These are phyloP conservation scores for Fraxinus sp. DNA, from an alignment of 305 asterid species.

Conservation along the genomic window DNA sequence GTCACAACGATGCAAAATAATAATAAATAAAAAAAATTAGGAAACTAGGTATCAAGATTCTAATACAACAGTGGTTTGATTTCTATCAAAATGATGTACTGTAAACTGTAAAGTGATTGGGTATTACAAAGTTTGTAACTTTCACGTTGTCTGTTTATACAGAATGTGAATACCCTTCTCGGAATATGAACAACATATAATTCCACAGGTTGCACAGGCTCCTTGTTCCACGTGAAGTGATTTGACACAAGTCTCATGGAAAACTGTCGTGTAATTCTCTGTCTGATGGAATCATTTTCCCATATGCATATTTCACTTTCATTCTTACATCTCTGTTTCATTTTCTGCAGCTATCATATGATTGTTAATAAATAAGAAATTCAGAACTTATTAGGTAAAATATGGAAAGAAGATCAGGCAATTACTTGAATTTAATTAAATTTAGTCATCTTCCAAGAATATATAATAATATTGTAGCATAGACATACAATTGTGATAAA, in stretches of 20 bases:
- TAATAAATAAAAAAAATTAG: neutral
- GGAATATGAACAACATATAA: conserved; percentile 22
- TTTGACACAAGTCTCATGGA: neutral
- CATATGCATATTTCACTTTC: conserved; percentile 4
- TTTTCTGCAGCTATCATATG: neutral
- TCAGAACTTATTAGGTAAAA: neutral
- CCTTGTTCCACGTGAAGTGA: neutral
- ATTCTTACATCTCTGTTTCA: neutral
- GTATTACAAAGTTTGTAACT: conserved; percentile 43
- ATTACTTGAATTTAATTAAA: neutral
- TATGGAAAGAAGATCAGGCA: neutral
- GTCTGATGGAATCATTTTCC: conserved; percentile 5
- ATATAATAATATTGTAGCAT: neutral
- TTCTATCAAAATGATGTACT: conserved; percentile 16
- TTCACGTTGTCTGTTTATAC: conserved; percentile 46
- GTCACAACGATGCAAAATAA: neutral
- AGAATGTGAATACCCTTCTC: conserved; percentile 34
- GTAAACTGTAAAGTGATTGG: conserved; percentile 31
- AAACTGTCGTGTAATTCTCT: neutral
- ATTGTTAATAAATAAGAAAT: too few species aligned
- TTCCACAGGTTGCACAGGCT: neutral
- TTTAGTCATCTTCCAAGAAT: neutral
- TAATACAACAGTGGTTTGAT: conserved; percentile 8
- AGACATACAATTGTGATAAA: neutral
- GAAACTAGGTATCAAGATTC: neutral